Evolutionary conservation across 2,329 filamentous ascomycete genomes (phyloP).

Genomic region (Penicillium sp.): DNA sequence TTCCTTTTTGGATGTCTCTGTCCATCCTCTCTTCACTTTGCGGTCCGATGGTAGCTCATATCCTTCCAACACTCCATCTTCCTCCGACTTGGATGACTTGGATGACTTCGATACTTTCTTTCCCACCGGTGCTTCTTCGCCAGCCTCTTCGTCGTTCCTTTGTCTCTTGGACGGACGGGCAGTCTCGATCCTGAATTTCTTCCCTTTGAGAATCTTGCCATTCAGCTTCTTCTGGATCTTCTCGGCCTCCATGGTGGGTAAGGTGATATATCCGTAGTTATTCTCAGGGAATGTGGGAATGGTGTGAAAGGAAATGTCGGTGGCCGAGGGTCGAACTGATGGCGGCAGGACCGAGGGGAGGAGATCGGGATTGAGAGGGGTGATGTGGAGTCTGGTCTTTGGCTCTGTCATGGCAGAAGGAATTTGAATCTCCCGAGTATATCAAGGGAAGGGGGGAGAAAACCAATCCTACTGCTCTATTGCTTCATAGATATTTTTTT

Average conservation of each 20-base stretch:
- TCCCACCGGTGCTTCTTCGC: slow-evolving; percentile 41
- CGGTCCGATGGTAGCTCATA: slow-evolving; percentile 73
- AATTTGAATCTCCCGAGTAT: background rate
- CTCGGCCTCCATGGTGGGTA: slow-evolving; percentile 81
- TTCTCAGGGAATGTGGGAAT: slow-evolving; percentile 88
- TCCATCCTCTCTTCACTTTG: slow-evolving; percentile 89
- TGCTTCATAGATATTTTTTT: slow-evolving; percentile 1
- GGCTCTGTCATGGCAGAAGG: slow-evolving; percentile 36
- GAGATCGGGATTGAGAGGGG: slow-evolving; percentile 78
- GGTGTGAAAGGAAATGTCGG: slow-evolving; percentile 84
- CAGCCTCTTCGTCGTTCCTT: slow-evolving; percentile 43
- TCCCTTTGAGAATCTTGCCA: slow-evolving; percentile 80
- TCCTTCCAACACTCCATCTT: slow-evolving; percentile 59
- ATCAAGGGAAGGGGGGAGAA: background rate
- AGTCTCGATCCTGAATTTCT: slow-evolving; percentile 82
- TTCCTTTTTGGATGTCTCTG: slow-evolving; percentile 62
- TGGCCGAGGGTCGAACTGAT: slow-evolving; percentile 67
- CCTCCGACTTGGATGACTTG: slow-evolving; percentile 51
- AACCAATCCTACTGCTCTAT: background rate
- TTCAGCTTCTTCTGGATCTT: slow-evolving; percentile 90
- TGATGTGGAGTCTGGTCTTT: slow-evolving; percentile 75
- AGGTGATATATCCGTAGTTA: slow-evolving; percentile 85
- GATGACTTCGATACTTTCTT: slow-evolving; percentile 41
- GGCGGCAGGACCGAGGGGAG: slow-evolving; percentile 73
- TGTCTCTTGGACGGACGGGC: slow-evolving; percentile 69